Evolutionary conservation across 2,329 filamentous ascomycete genomes (phyloP).

Genomic region (Sarocladium brachiariae): DNA sequence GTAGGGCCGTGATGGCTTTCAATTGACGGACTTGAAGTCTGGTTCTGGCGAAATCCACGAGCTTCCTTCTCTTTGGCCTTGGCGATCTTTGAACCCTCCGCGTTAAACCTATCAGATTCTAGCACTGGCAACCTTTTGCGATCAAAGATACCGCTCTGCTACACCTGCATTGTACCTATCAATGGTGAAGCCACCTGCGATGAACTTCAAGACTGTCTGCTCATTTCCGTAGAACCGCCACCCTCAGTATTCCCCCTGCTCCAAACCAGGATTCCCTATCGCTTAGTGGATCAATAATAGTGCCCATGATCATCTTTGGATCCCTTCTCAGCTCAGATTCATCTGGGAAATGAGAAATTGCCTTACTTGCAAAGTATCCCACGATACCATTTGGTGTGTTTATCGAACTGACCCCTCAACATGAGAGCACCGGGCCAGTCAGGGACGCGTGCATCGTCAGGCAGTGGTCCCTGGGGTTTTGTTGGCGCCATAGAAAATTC

Average conservation of each 20-base stretch:
- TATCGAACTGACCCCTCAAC: constrained; percentile 21
- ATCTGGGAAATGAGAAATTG: constrained; percentile 30
- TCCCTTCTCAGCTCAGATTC: background rate
- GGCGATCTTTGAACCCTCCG: too few relatives aligned
- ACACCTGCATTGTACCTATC: background rate
- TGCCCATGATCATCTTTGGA: background rate
- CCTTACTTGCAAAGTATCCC: constrained; percentile 44
- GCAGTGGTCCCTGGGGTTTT: background rate
- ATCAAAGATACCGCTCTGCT: background rate
- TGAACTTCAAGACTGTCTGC: background rate
- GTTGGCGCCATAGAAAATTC: too few relatives aligned
- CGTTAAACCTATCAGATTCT: background rate
- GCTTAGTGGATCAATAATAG: background rate
- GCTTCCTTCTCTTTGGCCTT: too few relatives aligned
- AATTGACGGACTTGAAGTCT: too few relatives aligned
- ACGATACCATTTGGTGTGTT: constrained; percentile 15
- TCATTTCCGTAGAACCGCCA: background rate
- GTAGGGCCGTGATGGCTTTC: too few relatives aligned
- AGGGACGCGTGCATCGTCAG: constrained; percentile 25
- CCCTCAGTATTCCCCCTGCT: background rate
- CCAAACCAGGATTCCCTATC: background rate
- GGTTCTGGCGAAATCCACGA: too few relatives aligned
- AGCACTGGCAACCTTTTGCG: background rate
- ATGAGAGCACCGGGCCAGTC: constrained; percentile 24
- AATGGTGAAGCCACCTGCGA: background rate